Evolutionary conservation across 1,139 yeast species (phyloP), one percentile per base, ranked within the genome.

Genomic region (Saccharomycopsis hybrid): DNA sequence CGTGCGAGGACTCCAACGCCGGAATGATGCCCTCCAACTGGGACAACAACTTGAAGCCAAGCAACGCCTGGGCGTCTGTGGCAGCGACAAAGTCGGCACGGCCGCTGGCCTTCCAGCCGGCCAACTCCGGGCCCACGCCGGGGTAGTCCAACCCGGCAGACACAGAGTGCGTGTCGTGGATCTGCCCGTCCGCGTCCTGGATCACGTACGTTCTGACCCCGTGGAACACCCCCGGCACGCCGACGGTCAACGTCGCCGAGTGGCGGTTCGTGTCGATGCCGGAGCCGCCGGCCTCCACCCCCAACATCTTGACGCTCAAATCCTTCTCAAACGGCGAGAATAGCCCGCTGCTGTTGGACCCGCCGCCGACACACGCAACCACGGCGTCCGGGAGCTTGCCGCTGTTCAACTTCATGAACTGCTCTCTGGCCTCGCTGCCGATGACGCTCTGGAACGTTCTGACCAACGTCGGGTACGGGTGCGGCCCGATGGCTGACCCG

Each of bases 341-440:
- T 79, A 92, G 80, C 65, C 99, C 99, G 40, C 95, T 81, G 47
- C 96, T 85, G 73, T 92, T 92, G 35, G 97, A 88, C 49, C 99
- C 99, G 63, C 99, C 99, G 61, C 99, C 99, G 49, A 92, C 98
- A 75, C 99, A 92, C 2, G 99, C 98, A 55, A 90, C 96, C 42
- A 92, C 82, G 11, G 90, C 89, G 62, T 92, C 87, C 44, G 98
- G 98, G 57, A 92, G 74, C 61, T 80, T 83, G 35, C 95, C 96
- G 56, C 77, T 70, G 65, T 87, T 88, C 57, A 83, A 70, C 58
- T 76, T 80, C 59, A 78, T 80, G 70, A 90, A 90, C 71, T 92
- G 96, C 65, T 85, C 83, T 69, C 86, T 89, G 45, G 97, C 85
- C 71, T 92, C 99, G 54, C 82, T 76, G 60, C 99, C 99, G 69